phyloP scores from a whole-genome alignment of 164 flowering plant genomes.

The Berberis thunbergii region DNA sequence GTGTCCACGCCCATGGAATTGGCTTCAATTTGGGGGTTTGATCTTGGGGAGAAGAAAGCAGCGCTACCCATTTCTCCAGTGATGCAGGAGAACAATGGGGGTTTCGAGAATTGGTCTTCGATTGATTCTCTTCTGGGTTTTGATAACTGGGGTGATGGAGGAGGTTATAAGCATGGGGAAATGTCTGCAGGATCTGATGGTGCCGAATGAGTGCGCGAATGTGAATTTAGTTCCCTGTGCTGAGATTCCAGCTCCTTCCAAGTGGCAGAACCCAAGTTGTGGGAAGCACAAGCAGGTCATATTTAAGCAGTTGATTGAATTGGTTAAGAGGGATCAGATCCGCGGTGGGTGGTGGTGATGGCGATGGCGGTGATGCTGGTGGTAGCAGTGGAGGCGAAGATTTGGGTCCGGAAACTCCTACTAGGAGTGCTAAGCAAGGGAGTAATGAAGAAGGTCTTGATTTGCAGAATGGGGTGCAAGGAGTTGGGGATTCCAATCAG shows the following conservation, averaged over 20 bases:
- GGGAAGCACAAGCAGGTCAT: conserved; percentile 57
- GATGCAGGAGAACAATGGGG: neutral
- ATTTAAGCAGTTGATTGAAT: conserved; percentile 52
- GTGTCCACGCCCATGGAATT: conserved; percentile 43
- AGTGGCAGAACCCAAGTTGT: conserved; percentile 22
- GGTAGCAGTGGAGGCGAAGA: conserved; percentile 21
- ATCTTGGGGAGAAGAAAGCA: conserved; percentile 22
- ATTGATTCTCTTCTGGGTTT: conserved; percentile 4
- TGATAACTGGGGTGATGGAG: conserved; percentile 14
- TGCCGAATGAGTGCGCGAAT: neutral
- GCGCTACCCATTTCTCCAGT: neutral
- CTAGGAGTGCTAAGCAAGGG: conserved; percentile 12
- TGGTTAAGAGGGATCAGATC: conserved; percentile 31
- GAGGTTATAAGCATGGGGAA: neutral
- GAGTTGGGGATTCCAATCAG: conserved; percentile 6
- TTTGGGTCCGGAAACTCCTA: conserved; percentile 23
- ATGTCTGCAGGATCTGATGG: neutral
- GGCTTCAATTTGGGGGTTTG: conserved; percentile 49
- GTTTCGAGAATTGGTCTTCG: conserved; percentile 12
- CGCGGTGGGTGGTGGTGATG: conserved; percentile 8
- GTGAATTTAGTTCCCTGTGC: conserved; percentile 1
- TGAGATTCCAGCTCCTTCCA: conserved; percentile 7
- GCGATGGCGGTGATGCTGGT: neutral
- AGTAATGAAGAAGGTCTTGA: conserved; percentile 6
- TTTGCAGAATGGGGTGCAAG: conserved; percentile 8